Percentiles rank a stretch among this genome's conserved stretches.
Evolutionary conservation across 2,329 filamentous ascomycete species (phyloP).

Genomic region (Penicillium paneum): DNA sequence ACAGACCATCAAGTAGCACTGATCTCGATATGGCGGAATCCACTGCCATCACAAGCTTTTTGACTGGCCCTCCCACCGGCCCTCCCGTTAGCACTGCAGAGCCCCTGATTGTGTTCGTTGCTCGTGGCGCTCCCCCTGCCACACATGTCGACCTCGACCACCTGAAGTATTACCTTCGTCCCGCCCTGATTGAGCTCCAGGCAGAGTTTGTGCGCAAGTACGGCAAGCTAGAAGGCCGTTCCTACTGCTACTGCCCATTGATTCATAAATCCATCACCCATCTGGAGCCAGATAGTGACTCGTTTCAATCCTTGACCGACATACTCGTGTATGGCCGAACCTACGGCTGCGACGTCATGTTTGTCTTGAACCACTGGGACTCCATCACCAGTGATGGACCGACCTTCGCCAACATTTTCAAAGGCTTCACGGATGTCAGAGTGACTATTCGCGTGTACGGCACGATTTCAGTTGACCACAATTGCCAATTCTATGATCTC

Average conservation of each 20-base stretch:
- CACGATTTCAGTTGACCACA: not conserved
- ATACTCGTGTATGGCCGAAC: not conserved
- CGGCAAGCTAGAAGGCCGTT: not conserved
- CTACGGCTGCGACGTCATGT: not conserved
- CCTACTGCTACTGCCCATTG: not conserved
- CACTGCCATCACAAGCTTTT: not conserved
- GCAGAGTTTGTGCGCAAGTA: not conserved
- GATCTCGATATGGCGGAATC: not conserved
- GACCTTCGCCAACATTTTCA: not conserved
- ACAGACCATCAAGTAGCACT: not conserved
- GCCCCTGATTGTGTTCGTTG: not conserved
- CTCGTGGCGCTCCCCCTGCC: not conserved
- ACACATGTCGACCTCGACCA: not conserved
- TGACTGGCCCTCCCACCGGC: not conserved
- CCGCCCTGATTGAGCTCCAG: not conserved
- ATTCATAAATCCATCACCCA: not conserved
- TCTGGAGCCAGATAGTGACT: not conserved
- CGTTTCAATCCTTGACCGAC: not conserved
- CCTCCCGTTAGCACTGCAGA: not conserved
- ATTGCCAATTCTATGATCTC: not conserved
- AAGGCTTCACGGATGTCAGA: not conserved
- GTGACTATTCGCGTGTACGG: not conserved
- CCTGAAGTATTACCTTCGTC: not conserved
- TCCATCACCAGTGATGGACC: not conserved
- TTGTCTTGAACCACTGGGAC: not conserved